phyloP scores from a whole-genome alignment of 371 early-diverging fungal species.

The Mucor sp. region DNA sequence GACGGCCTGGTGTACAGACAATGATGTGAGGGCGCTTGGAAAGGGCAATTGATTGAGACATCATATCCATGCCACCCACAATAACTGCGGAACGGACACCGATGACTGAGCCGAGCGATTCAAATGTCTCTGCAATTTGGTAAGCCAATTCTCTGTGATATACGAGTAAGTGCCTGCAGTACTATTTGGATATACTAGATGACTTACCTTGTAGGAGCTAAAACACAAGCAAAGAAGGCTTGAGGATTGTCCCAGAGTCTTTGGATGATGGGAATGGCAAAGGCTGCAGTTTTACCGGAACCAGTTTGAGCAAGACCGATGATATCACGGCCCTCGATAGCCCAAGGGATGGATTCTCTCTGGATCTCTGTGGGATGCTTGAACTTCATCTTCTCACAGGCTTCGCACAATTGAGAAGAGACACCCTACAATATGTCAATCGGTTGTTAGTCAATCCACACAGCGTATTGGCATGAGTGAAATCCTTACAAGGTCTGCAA shows the following conservation, averaged over 20 bases:
- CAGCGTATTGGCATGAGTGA: not conserved
- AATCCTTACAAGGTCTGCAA: slow-evolving; percentile 34
- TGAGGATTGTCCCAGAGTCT: slow-evolving; percentile 88
- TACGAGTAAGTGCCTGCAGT: not conserved
- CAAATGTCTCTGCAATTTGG: slow-evolving; percentile 94
- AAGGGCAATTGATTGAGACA: slow-evolving; percentile 90
- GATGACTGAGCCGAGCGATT: slow-evolving; percentile 89
- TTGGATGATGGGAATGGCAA: slow-evolving; percentile 95
- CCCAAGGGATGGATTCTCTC: slow-evolving; percentile 86
- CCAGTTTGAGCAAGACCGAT: slow-evolving; percentile 99
- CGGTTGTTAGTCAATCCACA: not conserved
- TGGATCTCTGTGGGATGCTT: slow-evolving; percentile 96
- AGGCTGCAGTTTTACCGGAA: slow-evolving; percentile 94
- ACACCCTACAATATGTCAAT: slow-evolving; percentile 63
- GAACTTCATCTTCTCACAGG: slow-evolving; percentile 87
- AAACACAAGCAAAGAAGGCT: slow-evolving; percentile 90
- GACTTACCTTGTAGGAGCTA: slow-evolving; percentile 95
- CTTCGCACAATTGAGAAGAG: slow-evolving; percentile 82
- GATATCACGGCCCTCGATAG: slow-evolving; percentile 88
- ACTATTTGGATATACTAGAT: not conserved
- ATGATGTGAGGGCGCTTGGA: slow-evolving; percentile 96
- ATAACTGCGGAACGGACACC: slow-evolving; percentile 94
- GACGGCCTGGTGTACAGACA: slow-evolving; percentile 97
- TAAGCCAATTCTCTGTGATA: slow-evolving; percentile 87
- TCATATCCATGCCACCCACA: slow-evolving; percentile 98